Evolutionary conservation across 2,329 filamentous ascomycete genomes (phyloP).

Genomic region (Lachnellula arida): DNA sequence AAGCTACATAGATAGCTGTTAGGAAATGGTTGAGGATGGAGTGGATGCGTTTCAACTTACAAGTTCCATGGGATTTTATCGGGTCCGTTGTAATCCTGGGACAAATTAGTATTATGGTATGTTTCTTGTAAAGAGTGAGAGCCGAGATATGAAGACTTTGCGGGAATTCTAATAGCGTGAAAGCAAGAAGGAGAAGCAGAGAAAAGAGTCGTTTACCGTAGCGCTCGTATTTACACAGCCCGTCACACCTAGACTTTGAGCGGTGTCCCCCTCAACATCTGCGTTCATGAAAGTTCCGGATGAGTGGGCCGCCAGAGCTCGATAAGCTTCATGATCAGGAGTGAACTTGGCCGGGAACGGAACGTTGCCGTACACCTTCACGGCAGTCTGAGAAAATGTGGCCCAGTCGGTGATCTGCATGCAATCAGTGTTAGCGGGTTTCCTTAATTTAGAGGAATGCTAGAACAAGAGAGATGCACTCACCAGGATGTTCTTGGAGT

Average conservation of each 20-base stretch:
- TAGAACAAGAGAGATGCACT: slow-evolving; percentile 4
- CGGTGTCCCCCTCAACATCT: too few relatives aligned
- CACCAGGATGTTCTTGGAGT: slow-evolving; percentile 44
- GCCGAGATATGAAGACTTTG: too few relatives aligned
- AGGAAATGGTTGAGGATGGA: neutral
- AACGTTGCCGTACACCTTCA: slow-evolving; percentile 40
- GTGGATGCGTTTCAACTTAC: neutral
- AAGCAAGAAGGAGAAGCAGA: too few relatives aligned
- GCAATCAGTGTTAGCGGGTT: too few relatives aligned
- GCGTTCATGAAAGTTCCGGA: too few relatives aligned
- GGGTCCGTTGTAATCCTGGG: neutral
- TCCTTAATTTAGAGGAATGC: too few relatives aligned
- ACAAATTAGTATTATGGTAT: too few relatives aligned
- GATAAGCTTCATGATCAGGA: neutral
- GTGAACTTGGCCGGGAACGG: neutral
- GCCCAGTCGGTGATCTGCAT: slow-evolving; percentile 34
- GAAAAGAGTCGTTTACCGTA: too few relatives aligned
- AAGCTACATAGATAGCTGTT: neutral
- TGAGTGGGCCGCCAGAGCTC: neutral
- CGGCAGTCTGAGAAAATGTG: slow-evolving; percentile 34
- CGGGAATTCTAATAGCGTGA: too few relatives aligned
- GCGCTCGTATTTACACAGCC: too few relatives aligned
- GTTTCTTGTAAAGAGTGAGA: too few relatives aligned
- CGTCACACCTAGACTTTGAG: too few relatives aligned
- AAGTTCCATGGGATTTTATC: neutral